Evolutionary conservation across 1,139 yeast genomes (phyloP).

Genomic region (Debaryomyces sp.): DNA sequence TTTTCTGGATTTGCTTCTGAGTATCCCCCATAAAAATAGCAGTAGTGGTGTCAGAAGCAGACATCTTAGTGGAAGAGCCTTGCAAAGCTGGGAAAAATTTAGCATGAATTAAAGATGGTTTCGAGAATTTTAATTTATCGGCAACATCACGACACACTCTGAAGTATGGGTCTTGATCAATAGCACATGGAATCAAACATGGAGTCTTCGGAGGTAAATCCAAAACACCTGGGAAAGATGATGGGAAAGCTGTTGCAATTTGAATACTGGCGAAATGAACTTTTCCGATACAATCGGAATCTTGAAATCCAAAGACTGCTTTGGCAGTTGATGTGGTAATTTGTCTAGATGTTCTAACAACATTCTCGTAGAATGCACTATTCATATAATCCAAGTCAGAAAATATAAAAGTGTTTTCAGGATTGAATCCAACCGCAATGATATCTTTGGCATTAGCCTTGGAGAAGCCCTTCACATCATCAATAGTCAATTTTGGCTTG

Average conservation of each 20-base stretch:
- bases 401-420: slow-evolving; percentile 92
- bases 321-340: slow-evolving; percentile 95
- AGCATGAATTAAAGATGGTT: slow-evolving; percentile 92
- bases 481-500: slow-evolving; percentile 85
- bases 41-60: slow-evolving; percentile 80
- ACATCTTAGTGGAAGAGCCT: slow-evolving; percentile 97
- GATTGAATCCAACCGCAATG: slow-evolving; percentile 92
- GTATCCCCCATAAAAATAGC: slow-evolving; percentile 95
- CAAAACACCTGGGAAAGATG: slow-evolving; percentile 91
- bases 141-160: slow-evolving; percentile 98
- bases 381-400: slow-evolving; percentile 93
- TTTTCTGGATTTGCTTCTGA: slow-evolving; percentile 86
- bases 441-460: slow-evolving; percentile 88
- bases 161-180: slow-evolving; percentile 98
- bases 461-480: slow-evolving; percentile 82
- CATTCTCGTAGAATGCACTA: slow-evolving; percentile 91
- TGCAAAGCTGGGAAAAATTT: slow-evolving; percentile 98
- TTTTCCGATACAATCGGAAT: slow-evolving; percentile 93
- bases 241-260: slow-evolving; percentile 94
- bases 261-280: slow-evolving; percentile 95
- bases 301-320: slow-evolving; percentile 97
- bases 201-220: slow-evolving; percentile 88
- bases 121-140: slow-evolving; percentile 82
- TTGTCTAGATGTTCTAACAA: slow-evolving; percentile 91
- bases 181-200: slow-evolving; percentile 97